Evolutionary conservation across 495 filamentous ascomycete species (phyloP).

Genomic region (Clohesyomyces aquaticus): DNA sequence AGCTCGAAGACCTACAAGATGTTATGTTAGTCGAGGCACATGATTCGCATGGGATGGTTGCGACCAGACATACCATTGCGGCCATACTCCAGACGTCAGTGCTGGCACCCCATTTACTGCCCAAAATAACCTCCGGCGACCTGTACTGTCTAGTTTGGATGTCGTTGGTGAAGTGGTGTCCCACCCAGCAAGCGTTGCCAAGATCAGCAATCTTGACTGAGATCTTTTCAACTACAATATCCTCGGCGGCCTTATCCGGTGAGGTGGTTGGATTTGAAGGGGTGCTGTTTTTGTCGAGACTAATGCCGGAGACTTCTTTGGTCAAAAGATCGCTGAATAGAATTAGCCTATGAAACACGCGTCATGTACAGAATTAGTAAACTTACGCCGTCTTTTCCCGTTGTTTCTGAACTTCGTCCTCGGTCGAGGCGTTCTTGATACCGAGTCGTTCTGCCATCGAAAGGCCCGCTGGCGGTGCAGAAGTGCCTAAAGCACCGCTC

Average conservation of each 20-base stretch:
- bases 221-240: slow-evolving; percentile 71
- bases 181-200: slow-evolving; percentile 98
- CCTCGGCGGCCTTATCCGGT: slow-evolving; percentile 55
- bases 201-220: slow-evolving; percentile 99
- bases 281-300: slow-evolving; percentile 71
- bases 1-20: slow-evolving; percentile 92
- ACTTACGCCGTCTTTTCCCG: slow-evolving; percentile 94
- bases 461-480: slow-evolving; percentile 40
- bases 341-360: slow-evolving; percentile 3
- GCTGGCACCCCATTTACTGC: slow-evolving; percentile 96
- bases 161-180: slow-evolving; percentile 98
- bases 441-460: slow-evolving; percentile 66
- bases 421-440: slow-evolving; percentile 58
- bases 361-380: neutral
- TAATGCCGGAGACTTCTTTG: slow-evolving; percentile 91
- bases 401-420: slow-evolving; percentile 77
- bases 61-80: slow-evolving; percentile 73
- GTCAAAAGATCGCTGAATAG: slow-evolving; percentile 78
- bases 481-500: slow-evolving; percentile 52
- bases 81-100: slow-evolving; percentile 99
- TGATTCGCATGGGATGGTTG: neutral
- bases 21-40: neutral
- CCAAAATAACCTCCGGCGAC: slow-evolving; percentile 95
- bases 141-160: slow-evolving; percentile 98
- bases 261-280: slow-evolving; percentile 51